Base-by-base conservation (phyloP, 768 basidiomycete genomes). In the Tulasnella sp. region DNA sequence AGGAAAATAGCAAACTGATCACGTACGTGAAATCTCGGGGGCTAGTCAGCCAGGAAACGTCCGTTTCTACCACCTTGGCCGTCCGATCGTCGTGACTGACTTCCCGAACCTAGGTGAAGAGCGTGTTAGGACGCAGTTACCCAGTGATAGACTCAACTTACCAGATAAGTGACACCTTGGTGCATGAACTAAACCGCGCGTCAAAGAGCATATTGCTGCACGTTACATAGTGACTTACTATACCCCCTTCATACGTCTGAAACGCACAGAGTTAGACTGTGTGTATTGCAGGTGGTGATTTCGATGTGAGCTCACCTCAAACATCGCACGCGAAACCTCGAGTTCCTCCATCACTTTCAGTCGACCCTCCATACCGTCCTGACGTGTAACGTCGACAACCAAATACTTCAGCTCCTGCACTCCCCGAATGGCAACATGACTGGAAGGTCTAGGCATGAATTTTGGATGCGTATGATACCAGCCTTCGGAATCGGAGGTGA, bases 391-490 rank as follows among this genome's bases (percentile, higher is more conserved):
- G 61, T 88, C 82, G 9, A 91, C 74, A 15, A 91, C 74, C 19
- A 73, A 73, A 67, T 93, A 94, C 60, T 77, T 81, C 34, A 88
- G 86, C 63, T 94, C 87, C 61, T 82, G 78, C 0, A 71, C 75
- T 1, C 84, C 85, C 71, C 90, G 78, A 50, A 93, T 82, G 4
- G 83, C 77, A 34, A 91, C 75, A 62, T 80, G 73, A 59, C 74
- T 78, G 2, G 84, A 77, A 6, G 90, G 90, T 63, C 78, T 81
- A 0, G 90, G 90, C 41, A 89, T 65, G 66, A 77, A 87, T 62
- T 83, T 84, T 5, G 85, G 79, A 64, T 93, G 78, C 0, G 86
- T 75, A 65, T 90, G 86, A 65, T 83, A 92, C 87, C 88, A 93
- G 52, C 84, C 89, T 36, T 89, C 87, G n/a, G 76, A 69, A 63